These are phyloP conservation scores for Cubamyces sp. DNA, from an alignment of 768 basidiomycete species.

Conservation along the genomic window DNA sequence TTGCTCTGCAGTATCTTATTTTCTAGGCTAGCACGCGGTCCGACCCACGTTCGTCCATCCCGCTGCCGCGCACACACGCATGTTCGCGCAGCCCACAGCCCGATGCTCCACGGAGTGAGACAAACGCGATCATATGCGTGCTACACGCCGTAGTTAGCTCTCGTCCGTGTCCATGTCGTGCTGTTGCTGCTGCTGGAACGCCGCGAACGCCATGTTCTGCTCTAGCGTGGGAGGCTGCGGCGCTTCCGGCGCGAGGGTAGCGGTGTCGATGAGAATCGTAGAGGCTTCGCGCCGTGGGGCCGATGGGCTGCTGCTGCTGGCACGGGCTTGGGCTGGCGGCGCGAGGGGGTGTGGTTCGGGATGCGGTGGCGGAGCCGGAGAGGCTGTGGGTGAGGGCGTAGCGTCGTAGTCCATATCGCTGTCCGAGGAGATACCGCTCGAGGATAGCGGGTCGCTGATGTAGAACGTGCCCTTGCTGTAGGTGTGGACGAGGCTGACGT, in stretches of 20 bases:
- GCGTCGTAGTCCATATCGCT: slow-evolving; percentile 55
- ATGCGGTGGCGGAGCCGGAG: slow-evolving; percentile 31
- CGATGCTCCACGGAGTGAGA: no score
- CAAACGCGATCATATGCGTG: background rate
- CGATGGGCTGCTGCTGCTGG: slow-evolving; percentile 12
- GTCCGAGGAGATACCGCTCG: slow-evolving; percentile 41
- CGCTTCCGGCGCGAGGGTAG: slow-evolving; percentile 45
- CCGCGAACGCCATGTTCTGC: slow-evolving; percentile 84
- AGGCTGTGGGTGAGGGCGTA: slow-evolving; percentile 47
- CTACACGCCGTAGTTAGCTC: background rate
- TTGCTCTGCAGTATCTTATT: slow-evolving; percentile 8
- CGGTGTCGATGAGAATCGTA: slow-evolving; percentile 42
- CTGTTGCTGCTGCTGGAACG: slow-evolving; percentile 42
- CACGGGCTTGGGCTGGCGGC: slow-evolving; percentile 33
- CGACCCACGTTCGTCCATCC: no score
- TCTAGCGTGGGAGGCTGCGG: slow-evolving; percentile 71
- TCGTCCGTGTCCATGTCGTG: slow-evolving; percentile 18
- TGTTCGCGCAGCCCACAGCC: no score
- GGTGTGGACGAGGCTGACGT: slow-evolving; percentile 89
- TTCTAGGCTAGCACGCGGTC: background rate
- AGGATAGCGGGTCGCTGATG: slow-evolving; percentile 48
- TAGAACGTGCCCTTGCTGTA: slow-evolving; percentile 66
- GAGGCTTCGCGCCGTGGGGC: slow-evolving; percentile 36
- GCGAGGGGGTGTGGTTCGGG: background rate
- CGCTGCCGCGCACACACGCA: no score